Conservation (phyloP, 2,329 filamentous ascomycete species). For the Diaporthe australafricana region DNA sequence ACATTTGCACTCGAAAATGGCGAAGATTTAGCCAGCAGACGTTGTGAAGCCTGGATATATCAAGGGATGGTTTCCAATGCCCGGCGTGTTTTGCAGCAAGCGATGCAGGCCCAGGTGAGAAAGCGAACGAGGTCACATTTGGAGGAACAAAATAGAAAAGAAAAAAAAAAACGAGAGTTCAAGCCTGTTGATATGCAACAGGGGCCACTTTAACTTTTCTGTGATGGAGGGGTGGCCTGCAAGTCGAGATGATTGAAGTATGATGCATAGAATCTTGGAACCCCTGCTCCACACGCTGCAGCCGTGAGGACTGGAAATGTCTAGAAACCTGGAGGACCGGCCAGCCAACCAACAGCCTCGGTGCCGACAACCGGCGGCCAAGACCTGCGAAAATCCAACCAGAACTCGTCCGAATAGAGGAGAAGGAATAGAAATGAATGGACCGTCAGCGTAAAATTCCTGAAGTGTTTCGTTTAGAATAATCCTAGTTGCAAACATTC, state of each 20-base stretch:
- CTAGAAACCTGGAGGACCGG: constrained; percentile 13
- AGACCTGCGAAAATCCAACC: no score
- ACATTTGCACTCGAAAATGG: not conserved
- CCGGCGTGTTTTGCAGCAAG: not conserved
- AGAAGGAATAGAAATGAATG: no score
- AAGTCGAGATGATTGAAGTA: constrained; percentile 4
- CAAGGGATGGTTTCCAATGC: not conserved
- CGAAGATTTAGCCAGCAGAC: not conserved
- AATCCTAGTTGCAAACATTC: no score
- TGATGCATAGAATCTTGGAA: constrained; percentile 20
- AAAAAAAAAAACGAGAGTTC: not conserved
- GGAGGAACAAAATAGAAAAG: not conserved
- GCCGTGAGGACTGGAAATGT: constrained; percentile 24
- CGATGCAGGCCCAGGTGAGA: not conserved
- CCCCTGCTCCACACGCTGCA: constrained; percentile 18
- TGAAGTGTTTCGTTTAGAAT: no score
- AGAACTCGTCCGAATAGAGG: no score
- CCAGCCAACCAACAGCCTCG: constrained; percentile 29
- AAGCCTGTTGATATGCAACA: not conserved
- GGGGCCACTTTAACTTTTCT: constrained; percentile 2
- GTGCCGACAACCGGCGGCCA: constrained; percentile 23
- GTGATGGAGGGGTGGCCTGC: not conserved
- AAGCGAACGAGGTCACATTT: not conserved
- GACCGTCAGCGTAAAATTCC: no score
- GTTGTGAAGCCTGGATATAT: not conserved